These are phyloP conservation scores for Lipomyces yamanashiensis DNA, from an alignment of 805 yeast species.

Conservation along the genomic window DNA sequence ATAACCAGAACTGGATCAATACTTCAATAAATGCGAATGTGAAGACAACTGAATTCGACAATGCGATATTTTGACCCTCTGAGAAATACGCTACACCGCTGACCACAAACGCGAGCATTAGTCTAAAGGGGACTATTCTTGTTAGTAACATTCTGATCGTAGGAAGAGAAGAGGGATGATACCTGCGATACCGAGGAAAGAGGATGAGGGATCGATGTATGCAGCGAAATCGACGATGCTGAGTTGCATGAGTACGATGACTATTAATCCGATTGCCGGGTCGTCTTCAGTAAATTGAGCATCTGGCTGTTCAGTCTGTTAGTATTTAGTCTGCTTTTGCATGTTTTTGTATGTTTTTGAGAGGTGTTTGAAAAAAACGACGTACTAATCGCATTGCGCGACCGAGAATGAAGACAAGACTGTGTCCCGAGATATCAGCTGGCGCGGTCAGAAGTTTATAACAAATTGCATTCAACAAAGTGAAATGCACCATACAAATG, in stretches of 20 bases:
- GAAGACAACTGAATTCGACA: slow-evolving; percentile 34
- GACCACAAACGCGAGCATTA: slow-evolving; percentile 34
- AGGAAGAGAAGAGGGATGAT: not conserved
- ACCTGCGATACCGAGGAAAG: slow-evolving; percentile 31
- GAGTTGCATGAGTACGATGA: slow-evolving; percentile 21
- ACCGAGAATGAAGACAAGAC: slow-evolving; percentile 33
- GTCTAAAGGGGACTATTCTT: slow-evolving; percentile 32
- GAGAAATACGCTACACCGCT: slow-evolving; percentile 31
- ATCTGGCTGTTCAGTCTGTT: slow-evolving; percentile 22
- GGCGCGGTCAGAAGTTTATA: slow-evolving; percentile 35
- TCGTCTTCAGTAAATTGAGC: slow-evolving; percentile 30
- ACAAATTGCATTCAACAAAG: slow-evolving; percentile 33
- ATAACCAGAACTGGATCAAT: slow-evolving; percentile 37
- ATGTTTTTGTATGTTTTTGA: no score
- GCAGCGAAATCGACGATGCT: slow-evolving; percentile 30
- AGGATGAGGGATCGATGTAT: slow-evolving; percentile 13
- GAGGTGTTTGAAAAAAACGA: no score
- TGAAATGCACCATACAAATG: slow-evolving; percentile 33
- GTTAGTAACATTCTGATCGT: not conserved
- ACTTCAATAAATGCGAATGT: slow-evolving; percentile 34
- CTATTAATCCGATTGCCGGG: slow-evolving; percentile 34
- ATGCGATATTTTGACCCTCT: slow-evolving; percentile 21
- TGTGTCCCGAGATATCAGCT: slow-evolving; percentile 28
- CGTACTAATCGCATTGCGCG: slow-evolving; percentile 34
- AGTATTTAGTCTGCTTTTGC: not conserved